Evolutionary conservation across 1,284 basidiomycete species (phyloP), one percentile per base, ranked within the genome.

Genomic region (Xanthoconium separans): DNA sequence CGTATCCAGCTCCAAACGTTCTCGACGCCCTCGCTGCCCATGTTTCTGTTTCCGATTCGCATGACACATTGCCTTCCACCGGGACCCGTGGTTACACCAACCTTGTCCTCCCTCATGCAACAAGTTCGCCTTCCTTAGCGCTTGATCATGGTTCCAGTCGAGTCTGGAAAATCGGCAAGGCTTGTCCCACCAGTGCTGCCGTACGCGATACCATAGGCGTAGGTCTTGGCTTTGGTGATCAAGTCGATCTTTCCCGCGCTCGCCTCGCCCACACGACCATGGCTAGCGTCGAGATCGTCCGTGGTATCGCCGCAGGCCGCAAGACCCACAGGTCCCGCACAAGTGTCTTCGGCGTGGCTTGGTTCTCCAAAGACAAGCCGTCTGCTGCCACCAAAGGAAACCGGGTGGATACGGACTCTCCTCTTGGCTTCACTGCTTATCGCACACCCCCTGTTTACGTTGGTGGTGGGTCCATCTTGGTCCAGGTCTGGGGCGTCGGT

Each of bases 401-500:
- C 12, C 50, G 29, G 6, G 45, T 37, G 27, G 50, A 57, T 41
- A 41, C 52, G 34, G 71, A 70, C 50, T 68, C 65, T 10, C 80
- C 70, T 2, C 73, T 87, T 33, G 80, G 81, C 22, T 79, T 89
- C 60, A 80, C 83, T 3, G 79, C 81, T 24, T 83, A 91, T 67
- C 76, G 88, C n/a, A 68, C 81, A 33, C 91, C 93, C 3, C 93
- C 93, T 0, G 75, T 75, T 20, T 84, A 87, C 64, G 82, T 93
- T 2, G 79, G 83, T 1, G 76, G 81, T 48, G 75, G 77, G 24
- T 80, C 88, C 57, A 79, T 93, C 6, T 75, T 95, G 15, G 84
- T 95, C 10, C 91, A 94, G 64, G 87, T 95, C 2, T 91, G 89
- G 76, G 91, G 89, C 9, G 90, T 91, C 1, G 91, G 83, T 3